Evolutionary conservation across 441 rosid species (phyloP).

Genomic region (Dalechampia spathulata): DNA sequence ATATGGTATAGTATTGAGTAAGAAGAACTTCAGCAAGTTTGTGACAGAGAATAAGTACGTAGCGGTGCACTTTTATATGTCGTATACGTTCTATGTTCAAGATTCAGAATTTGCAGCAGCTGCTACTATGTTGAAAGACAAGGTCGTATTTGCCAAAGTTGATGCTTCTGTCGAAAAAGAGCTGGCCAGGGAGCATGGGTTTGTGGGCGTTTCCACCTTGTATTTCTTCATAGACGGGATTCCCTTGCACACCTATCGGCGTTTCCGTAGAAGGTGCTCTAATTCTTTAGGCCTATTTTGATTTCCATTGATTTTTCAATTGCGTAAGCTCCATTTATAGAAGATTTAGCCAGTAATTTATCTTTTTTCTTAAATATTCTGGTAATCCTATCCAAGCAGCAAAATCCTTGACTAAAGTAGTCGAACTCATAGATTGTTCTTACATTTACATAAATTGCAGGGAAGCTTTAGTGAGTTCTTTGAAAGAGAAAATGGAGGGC

Average conservation of each 20-base stretch:
- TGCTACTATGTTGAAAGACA: neutral
- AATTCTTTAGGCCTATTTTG: neutral
- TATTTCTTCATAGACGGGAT: neutral
- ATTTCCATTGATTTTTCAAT: too few relatives aligned
- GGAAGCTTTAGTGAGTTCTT: neutral
- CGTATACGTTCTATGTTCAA: neutral
- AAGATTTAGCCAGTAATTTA: neutral
- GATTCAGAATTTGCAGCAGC: constrained; percentile 2
- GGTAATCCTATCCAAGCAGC: neutral
- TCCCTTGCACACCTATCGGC: neutral
- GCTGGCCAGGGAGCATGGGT: neutral
- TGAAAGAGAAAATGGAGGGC: neutral
- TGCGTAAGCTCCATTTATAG: too few relatives aligned
- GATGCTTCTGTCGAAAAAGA: neutral
- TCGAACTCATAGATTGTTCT: too few relatives aligned
- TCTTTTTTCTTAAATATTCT: neutral
- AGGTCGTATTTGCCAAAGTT: constrained; percentile 1
- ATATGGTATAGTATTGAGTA: neutral
- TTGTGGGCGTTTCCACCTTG: neutral
- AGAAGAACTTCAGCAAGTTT: neutral
- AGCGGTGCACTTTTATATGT: neutral
- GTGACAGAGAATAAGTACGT: neutral
- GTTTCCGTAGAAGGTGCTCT: neutral
- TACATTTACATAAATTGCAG: too few relatives aligned
- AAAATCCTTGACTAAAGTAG: neutral